These are phyloP conservation scores for Podospora comata DNA, from an alignment of 495 filamentous ascomycete genomes.

Conservation along the genomic window DNA sequence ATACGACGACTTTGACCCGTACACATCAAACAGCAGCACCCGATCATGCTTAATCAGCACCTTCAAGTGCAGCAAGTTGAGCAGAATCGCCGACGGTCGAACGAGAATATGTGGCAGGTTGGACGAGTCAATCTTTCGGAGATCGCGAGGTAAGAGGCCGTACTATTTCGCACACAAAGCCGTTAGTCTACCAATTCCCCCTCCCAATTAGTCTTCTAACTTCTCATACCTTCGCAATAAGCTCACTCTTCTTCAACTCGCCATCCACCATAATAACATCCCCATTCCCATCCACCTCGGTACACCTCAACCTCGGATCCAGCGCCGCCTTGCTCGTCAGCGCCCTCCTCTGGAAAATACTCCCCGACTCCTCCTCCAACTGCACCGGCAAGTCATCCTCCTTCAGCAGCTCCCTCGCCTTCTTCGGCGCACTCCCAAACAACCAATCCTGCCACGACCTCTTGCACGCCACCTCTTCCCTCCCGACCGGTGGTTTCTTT, in stretches of 20 bases:
- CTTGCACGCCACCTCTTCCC: slow-evolving; percentile 34
- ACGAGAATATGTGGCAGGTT: slow-evolving; percentile 96
- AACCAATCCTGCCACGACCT: slow-evolving; percentile 55
- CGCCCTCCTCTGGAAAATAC: slow-evolving; percentile 59
- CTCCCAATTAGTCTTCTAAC: background rate
- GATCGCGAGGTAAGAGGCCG: slow-evolving; percentile 88
- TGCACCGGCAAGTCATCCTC: slow-evolving; percentile 53
- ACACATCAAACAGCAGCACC: slow-evolving; percentile 92
- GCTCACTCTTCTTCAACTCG: slow-evolving; percentile 93
- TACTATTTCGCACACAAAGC: slow-evolving; percentile 56
- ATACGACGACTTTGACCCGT: slow-evolving; percentile 90
- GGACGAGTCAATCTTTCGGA: slow-evolving; percentile 97
- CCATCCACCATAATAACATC: slow-evolving; percentile 92
- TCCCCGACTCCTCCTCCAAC: slow-evolving; percentile 47
- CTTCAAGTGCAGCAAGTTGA: slow-evolving; percentile 90
- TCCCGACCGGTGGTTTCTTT: slow-evolving; percentile 36
- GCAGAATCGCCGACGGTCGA: slow-evolving; percentile 87
- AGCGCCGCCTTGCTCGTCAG: slow-evolving; percentile 69
- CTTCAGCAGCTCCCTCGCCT: slow-evolving; percentile 36
- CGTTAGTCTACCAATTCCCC: background rate
- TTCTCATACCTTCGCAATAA: slow-evolving; percentile 82
- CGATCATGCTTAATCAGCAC: slow-evolving; percentile 92
- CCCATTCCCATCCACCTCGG: slow-evolving; percentile 91
- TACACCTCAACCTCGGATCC: slow-evolving; percentile 82
- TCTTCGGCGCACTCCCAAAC: slow-evolving; percentile 43